phyloP scores from a whole-genome alignment of 192 early-diverging fungal genomes.

The Backusella psychrophila region DNA sequence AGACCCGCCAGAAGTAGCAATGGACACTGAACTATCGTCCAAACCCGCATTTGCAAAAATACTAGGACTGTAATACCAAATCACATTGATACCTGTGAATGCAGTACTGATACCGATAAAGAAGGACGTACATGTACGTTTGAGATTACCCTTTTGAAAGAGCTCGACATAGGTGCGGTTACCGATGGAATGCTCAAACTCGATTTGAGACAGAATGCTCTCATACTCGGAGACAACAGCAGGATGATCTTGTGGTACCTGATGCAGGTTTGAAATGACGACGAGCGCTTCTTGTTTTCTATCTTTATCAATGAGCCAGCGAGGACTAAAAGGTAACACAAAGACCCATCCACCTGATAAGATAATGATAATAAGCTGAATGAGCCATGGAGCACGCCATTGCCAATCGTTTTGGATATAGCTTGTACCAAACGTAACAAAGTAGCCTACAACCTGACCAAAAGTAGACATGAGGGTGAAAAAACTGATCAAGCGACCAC shows the following conservation, averaged over 20 bases:
- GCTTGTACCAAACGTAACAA: slow-evolving; percentile 40
- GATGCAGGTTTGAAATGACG: slow-evolving; percentile 69
- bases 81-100: slow-evolving; percentile 30
- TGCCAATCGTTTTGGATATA: slow-evolving; percentile 41
- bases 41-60: slow-evolving; percentile 36
- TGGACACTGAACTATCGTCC: slow-evolving; percentile 8
- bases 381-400: slow-evolving; percentile 80
- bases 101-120: slow-evolving; percentile 39
- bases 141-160: slow-evolving; percentile 52
- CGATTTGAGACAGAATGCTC: slow-evolving; percentile 64
- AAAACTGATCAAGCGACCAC: slow-evolving; percentile 81
- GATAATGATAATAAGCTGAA: slow-evolving; percentile 73
- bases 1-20: slow-evolving; percentile 33
- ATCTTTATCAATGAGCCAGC: slow-evolving; percentile 76
- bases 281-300: slow-evolving; percentile 66
- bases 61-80: slow-evolving; percentile 37
- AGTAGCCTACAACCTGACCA: slow-evolving; percentile 68
- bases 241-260: slow-evolving; percentile 46
- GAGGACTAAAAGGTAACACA: slow-evolving; percentile 82
- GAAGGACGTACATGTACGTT: slow-evolving; percentile 63
- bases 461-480: slow-evolving; percentile 89
- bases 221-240: slow-evolving; percentile 60
- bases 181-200: slow-evolving; percentile 62
- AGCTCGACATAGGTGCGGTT: slow-evolving; percentile 60
- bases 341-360: slow-evolving; percentile 45